A percentile compares a stretch with the other conserved stretches of the same genome.
These are phyloP conservation scores for Beta vulgaris DNA, from an alignment of 148 eudicot species.

Conservation along the genomic window DNA sequence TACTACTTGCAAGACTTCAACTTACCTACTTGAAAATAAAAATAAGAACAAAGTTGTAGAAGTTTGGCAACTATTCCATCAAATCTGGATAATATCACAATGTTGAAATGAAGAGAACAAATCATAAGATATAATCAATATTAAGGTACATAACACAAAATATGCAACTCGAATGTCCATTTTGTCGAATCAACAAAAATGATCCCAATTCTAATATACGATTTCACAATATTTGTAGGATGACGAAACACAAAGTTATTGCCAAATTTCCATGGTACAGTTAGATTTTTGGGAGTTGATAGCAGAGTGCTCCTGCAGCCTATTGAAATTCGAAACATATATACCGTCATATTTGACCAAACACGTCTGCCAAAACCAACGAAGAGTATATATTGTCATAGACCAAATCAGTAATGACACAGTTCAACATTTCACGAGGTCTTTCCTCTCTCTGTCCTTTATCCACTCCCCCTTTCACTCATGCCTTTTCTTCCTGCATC, in stretches of 20 bases:
- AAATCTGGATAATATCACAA: too few relatives aligned
- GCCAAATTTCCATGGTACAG: not conserved
- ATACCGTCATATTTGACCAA: not conserved
- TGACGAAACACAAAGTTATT: not conserved
- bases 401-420: not conserved
- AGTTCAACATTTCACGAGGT: too few relatives aligned
- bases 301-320: not conserved
- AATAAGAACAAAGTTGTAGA: too few relatives aligned
- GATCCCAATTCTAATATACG: not conserved
- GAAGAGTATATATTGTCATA: not conserved
- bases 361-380: not conserved
- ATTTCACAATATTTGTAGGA: not conserved
- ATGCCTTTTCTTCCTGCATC: not conserved
- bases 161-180: too few relatives aligned
- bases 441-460: not conserved
- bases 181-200: not conserved
- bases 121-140: too few relatives aligned
- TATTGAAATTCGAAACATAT: slow-evolving; percentile 1
- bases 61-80: too few relatives aligned
- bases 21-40: too few relatives aligned
- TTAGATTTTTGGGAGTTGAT: not conserved
- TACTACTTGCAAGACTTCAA: too few relatives aligned
- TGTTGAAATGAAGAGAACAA: too few relatives aligned
- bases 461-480: not conserved
- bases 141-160: too few relatives aligned